Evolutionary conservation across 2,329 filamentous ascomycete species (phyloP), one percentile per base, ranked within the genome.

Genomic region (Xylariaceae sp.): DNA sequence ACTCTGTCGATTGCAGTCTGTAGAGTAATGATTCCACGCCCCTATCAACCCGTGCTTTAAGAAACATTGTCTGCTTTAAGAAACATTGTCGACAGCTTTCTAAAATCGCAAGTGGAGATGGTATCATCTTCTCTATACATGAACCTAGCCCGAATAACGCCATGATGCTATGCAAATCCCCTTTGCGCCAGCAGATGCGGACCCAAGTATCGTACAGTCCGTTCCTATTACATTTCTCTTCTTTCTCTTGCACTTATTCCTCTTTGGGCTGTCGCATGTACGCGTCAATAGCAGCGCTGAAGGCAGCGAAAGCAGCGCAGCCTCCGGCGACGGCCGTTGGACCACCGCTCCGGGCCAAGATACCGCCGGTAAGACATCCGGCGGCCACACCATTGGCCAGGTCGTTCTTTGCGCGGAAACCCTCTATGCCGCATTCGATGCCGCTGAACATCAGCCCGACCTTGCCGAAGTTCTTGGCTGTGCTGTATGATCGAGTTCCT

Each of bases 351-450:
- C 87, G 83, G 42, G 90, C 92, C 56, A 99, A 71, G 47, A 94
- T 87, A 15, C 89, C 94, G 14, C 94, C 94, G 10, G 94, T 96
- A 47, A 96, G 75, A 66, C 92, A 97, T 0, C 94, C 94, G 0
- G 91, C 90, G 5, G 85, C 82, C 5, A 94, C 84, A 47, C 90
- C 90, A 73, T 99, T 99, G 56, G 76, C 82, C 30, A 97, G 70
- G 68, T 97, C 94, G 71, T 97, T 96, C 76, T 95, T 96, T 18
- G 91, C 94, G 30, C 94, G 81, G 62, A 89, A 79, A 0, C 91
- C 91, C 70, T 99, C 94, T 64, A 99, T 90, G 57, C 89, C 90
- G 74, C 94, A 99, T 73, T 99, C 94, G 46, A 94, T 95, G 38
- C 92, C 92, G 14, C 84, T 81, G 74, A 95, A 99, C 17, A 97